A percentile compares a stretch with the other conserved stretches of the same genome.
These are phyloP conservation scores for carrot (Daucus carota) DNA, from an alignment of 129 eudicot species.

Conservation along the genomic window DH1_v3.0 NC_030387.2:7353501-7354000, in stretches of 20 bases:
- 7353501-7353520: conserved; percentile 88
- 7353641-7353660: not conserved
- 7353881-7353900: conserved; percentile 60
- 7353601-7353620: not conserved
- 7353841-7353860: conserved; percentile 74
- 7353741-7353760: conserved; percentile 85
- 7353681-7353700: not conserved
- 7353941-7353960: conserved; percentile 65
- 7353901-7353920: conserved; percentile 77
- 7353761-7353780: conserved; percentile 61
- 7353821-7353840: conserved; percentile 79
- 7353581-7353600: conserved; percentile 26
- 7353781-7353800: conserved; percentile 57
- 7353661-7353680: not conserved
- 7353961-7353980: conserved; percentile 57
- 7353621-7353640: not conserved
- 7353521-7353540: conserved; percentile 78
- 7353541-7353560: conserved; percentile 87
- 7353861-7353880: conserved; percentile 68
- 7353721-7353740: conserved; percentile 64
- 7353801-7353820: conserved; percentile 90
- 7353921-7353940: conserved; percentile 71
- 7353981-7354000: conserved; percentile 82
- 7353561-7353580: conserved; percentile 66
- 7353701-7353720: not conserved